phyloP scores from a whole-genome alignment of 148 eudicot genomes.

The Spergularia bocconei region DNA sequence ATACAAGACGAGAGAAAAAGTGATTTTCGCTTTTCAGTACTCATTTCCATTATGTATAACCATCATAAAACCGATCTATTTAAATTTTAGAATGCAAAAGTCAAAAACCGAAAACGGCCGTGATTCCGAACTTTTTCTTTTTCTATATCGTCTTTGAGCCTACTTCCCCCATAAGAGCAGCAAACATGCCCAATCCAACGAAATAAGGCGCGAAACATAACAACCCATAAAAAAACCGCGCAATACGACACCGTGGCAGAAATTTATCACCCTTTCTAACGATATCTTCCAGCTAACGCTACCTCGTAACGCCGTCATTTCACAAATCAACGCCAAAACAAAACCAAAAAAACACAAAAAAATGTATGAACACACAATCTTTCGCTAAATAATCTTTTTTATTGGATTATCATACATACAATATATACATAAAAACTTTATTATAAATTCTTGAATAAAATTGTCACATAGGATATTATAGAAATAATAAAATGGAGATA shows the following conservation, averaged over 20 bases:
- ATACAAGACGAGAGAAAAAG: too few relatives aligned
- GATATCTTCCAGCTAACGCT: too few relatives aligned
- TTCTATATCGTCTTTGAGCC: too few relatives aligned
- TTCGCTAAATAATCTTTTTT: background rate
- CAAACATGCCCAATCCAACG: background rate
- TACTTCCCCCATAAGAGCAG: too few relatives aligned
- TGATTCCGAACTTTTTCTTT: too few relatives aligned
- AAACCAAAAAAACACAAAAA: too few relatives aligned
- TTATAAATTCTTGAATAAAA: background rate
- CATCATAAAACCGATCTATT: too few relatives aligned
- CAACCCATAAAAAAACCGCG: background rate
- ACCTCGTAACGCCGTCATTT: background rate
- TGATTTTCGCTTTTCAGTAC: too few relatives aligned
- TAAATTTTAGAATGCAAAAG: too few relatives aligned
- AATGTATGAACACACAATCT: background rate
- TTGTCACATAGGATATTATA: background rate
- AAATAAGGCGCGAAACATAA: background rate
- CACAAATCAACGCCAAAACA: background rate
- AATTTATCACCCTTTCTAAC: too few relatives aligned
- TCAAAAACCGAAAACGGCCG: too few relatives aligned
- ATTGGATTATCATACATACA: background rate
- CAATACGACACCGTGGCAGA: background rate
- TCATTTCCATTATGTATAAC: too few relatives aligned
- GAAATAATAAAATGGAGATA: slow-evolving; percentile 5
- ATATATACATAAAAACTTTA: background rate